Evolutionary conservation across 768 basidiomycete genomes (phyloP), one percentile per base, ranked within the genome.

Genomic region (Tulasnella sp.): DNA sequence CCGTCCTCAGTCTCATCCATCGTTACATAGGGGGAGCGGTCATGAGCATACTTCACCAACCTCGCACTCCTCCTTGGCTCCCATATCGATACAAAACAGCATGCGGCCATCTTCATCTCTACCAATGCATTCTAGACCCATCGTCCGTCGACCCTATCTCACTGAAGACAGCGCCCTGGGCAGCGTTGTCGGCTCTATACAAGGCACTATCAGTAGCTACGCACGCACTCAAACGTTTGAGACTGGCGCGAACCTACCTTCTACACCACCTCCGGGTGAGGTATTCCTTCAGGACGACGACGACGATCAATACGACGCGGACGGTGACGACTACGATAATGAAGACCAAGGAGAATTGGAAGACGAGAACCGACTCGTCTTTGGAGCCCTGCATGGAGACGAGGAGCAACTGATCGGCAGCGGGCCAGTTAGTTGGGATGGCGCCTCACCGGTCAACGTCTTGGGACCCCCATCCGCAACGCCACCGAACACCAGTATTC

Each of bases 131-230:
- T 43, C 10, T 22, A 53, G 31, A 31, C 43, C 53, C 7, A 17
- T 53, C 11, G 43, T 25, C 53, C 53, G 43, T 25, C 21, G 42
- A 24, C 43, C 29, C 10, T 43, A 56, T 30, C 42, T 56, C 54
- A 42, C 41, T 42, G 29, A 29, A 25, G 54, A 56, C 5, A 27
- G 19, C 44, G 15, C 41, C 9, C 22, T 29, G 27, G 52, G 59
- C 59, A 50, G 59, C 38, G 59, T 60, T 31, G 51, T 60, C 17
- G 59, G 42, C 17, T 60, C 59, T 22, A 38, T 38, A 38, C 34
- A 38, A 38, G 7, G 15, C 34, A 7, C 34, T 38, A 10, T 60
- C 59, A 27, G 53, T 24, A 60, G 49, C 41, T 51, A 29, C 50
- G 41, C 30, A 10, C 49, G 59, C 12, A 38, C 59, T 21, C 59